A percentile compares a stretch with the other conserved stretches of the same genome.
phyloP scores from a whole-genome alignment of 2,329 filamentous ascomycete genomes.

The Tolypocladium pustulatum region DNA sequence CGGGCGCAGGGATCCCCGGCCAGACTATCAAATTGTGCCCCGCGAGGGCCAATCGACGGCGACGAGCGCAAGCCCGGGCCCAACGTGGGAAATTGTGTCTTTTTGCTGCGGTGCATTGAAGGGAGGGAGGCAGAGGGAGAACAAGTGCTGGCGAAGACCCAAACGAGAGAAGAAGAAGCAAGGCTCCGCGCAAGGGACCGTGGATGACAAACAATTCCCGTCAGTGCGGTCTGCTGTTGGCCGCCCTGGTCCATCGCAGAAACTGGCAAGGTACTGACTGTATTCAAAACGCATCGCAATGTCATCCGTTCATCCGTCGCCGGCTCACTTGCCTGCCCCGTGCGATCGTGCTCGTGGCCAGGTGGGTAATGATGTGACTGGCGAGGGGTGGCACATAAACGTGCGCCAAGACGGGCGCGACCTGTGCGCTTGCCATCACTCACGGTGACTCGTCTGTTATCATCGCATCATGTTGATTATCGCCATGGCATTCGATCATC shows the following conservation, averaged over 20 bases:
- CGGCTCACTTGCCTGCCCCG: neutral
- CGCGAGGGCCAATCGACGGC: neutral
- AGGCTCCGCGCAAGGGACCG: neutral
- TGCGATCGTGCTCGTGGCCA: neutral
- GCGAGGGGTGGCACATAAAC: neutral
- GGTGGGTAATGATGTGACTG: neutral
- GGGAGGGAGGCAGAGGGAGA: neutral
- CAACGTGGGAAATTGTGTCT: neutral
- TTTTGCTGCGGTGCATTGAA: neutral
- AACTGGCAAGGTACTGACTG: neutral
- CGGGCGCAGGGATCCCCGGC: neutral
- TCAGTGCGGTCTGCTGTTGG: neutral
- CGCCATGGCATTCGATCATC: too few relatives aligned
- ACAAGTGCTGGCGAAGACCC: neutral
- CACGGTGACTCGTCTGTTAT: neutral
- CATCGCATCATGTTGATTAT: neutral
- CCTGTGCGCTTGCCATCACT: neutral
- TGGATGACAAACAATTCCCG: neutral
- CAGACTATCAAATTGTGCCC: neutral
- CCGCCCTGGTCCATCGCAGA: neutral
- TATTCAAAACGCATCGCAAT: neutral
- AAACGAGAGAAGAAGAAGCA: neutral
- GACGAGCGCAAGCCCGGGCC: neutral
- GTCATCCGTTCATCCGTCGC: neutral
- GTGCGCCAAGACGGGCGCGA: neutral